Evolutionary conservation across 441 rosid genomes (phyloP), one percentile per base, ranked within the genome.

Genomic region (Euphorbia celastroides): DNA sequence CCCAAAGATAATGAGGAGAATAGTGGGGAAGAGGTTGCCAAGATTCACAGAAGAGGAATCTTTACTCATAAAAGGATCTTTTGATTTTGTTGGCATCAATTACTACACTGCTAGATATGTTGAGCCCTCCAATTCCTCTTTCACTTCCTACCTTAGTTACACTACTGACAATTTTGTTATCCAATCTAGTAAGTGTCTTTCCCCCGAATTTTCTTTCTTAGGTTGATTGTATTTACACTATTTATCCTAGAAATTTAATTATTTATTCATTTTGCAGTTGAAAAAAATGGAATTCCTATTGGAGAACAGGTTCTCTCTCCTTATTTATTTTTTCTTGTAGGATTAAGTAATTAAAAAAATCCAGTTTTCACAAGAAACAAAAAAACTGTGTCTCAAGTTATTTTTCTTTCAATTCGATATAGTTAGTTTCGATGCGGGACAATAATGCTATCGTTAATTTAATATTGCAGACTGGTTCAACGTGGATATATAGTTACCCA

Each of bases 81-180:
- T 68, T 61, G 86, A 80, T 67, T 84, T 81, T 60, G 48, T 81
- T 1, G 84, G 85, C 14, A 26, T 84, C 20, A 81, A 80, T 58
- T 82, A 82, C 34, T 82, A 84, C 41, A 74, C 78, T 5, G 20
- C 86, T 7, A 56, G 52, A 11, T 84, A 79, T 25, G 82, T 66
- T 12, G 60, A 67, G 1, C 51, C 41, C 11, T 26, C 57, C 27
- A 51, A 54, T 9, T 7, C 58, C 5, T 31, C 46, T 12, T 50
- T 50, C 41, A 42, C 3, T 14, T 60, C 42, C 44, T 71, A 73
- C 10, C 67, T 57, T 7, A 81, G 84, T 60, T 79, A 73, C 64
- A 30, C 63, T 12, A 77, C 80, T 0, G 85, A 85, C 67, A 1
- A 68, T 46, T 73, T 19, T 10, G 75, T 55, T 16, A 75, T 19